Percentiles rank a stretch among this genome's conserved stretches.
These are phyloP conservation scores for Coniferiporia weirii DNA, from an alignment of 1,284 basidiomycete species.

Conservation along the genomic window DNA sequence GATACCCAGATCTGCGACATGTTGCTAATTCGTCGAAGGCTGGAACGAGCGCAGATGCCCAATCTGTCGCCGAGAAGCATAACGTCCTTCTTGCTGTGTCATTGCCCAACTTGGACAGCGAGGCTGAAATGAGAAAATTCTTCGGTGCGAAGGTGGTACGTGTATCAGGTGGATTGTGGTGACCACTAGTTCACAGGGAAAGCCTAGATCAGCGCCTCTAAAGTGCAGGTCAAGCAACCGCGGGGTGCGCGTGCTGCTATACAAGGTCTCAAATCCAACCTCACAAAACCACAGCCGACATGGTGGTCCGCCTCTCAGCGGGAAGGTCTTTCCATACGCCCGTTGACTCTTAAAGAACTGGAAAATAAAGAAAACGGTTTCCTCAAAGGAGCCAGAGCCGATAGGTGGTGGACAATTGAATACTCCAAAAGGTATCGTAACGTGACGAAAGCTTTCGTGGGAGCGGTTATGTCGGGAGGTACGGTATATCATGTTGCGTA, in stretches of 20 bases:
- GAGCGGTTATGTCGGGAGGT: conserved; percentile 78
- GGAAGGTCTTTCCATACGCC: conserved; percentile 65
- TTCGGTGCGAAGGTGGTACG: conserved; percentile 86
- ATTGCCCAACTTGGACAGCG: conserved; percentile 73
- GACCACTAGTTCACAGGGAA: conserved; percentile 19
- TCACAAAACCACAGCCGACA: conserved; percentile 54
- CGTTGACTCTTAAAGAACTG: conserved; percentile 52
- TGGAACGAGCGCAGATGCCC: conserved; percentile 24
- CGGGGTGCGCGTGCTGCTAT: conserved; percentile 23
- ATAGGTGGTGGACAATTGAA: conserved; percentile 84
- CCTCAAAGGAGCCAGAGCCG: conserved; percentile 38
- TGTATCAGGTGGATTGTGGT: conserved; percentile 25
- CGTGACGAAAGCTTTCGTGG: conserved; percentile 75
- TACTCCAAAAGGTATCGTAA: conserved; percentile 81
- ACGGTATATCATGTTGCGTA: conserved; percentile 23
- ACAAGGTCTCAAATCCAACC: conserved; percentile 42
- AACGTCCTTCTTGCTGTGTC: conserved; percentile 70
- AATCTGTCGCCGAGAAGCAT: conserved; percentile 32
- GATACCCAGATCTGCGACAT: conserved; percentile 52
- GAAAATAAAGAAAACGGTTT: conserved; percentile 38
- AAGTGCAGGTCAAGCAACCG: conserved; percentile 28
- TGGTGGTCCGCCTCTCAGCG: conserved; percentile 63
- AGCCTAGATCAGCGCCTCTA: conserved; percentile 26
- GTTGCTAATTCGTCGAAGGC: conserved; percentile 24
- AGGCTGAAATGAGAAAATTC: conserved; percentile 86